Evolutionary conservation across 768 basidiomycete genomes (phyloP), one percentile per base, ranked within the genome.

Genomic region (Rhizopogon sp.): DNA sequence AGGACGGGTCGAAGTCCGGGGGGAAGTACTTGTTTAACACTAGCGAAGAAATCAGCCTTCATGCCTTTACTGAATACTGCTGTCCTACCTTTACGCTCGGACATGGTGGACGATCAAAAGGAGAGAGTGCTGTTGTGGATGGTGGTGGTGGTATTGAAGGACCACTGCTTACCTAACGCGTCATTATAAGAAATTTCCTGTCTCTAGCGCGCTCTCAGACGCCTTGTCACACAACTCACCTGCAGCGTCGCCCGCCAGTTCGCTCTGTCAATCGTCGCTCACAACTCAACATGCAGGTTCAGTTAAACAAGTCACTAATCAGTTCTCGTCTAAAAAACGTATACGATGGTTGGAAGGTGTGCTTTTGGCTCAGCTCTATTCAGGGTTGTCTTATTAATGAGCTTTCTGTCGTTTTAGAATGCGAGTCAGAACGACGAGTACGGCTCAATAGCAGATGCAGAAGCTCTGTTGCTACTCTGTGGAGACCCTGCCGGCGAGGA

Each of bases 11-110:
- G 72, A 98, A 98, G 73, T 98, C 95, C 74, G 96, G 95, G 50
- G 95, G 95, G 67, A 93, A 93, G 76, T 93, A 94, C 72, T 93
- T 94, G 81, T 96, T 95, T 62, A 94, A 77, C 49, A 95, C 93
- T 91, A 37, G 8, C 4, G 25, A 58, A 8, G 53, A n/a, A 1
- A 22, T 60, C 58, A 37, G 66, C 43, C 11, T 40, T n/a, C 35
- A 49, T 25, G 14, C 20, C 6, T n/a, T 45, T 8, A 5, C 16
- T 6, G 5, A 33, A 4, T 29, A 7, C n/a, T 31, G 11, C 8
- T 14, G 6, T 42, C 74, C 3, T 50, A 83, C 88, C 88, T 82
- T 91, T 91, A 60, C 89, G 85, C 71, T 91, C 89, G 59, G 89
- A 88, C 89, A 91, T 90, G 69, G 66, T 74, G 69, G 64, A 39